Evolutionary conservation across 2,329 filamentous ascomycete species (phyloP).

Genomic region (Daldinia eschscholtzii): DNA sequence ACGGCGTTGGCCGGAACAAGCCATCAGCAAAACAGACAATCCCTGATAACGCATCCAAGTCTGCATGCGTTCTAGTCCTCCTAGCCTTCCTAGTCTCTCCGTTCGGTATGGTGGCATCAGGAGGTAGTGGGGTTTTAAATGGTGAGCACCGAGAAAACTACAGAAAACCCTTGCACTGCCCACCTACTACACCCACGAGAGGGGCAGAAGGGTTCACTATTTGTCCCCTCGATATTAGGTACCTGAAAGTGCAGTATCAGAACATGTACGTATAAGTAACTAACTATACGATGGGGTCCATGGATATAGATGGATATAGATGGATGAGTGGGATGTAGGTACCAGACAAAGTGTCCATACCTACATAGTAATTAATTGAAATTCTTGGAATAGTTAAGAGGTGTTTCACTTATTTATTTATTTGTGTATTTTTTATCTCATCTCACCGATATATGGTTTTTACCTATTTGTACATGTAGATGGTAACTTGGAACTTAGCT

Average conservation of each 20-base stretch:
- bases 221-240: slow-evolving; percentile 37
- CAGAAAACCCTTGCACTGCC: slow-evolving; percentile 42
- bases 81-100: slow-evolving; percentile 37
- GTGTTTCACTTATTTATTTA: slow-evolving; percentile 2
- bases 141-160: slow-evolving; percentile 37
- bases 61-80: slow-evolving; percentile 46
- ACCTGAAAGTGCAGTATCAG: neutral
- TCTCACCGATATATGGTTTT: slow-evolving; percentile 25
- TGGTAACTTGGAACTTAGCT: slow-evolving; percentile 13
- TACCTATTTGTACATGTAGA: slow-evolving; percentile 16
- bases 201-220: slow-evolving; percentile 37
- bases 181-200: slow-evolving; percentile 47
- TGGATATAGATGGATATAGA: too few relatives aligned
- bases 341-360: slow-evolving; percentile 1
- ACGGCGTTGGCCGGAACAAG: slow-evolving; percentile 40
- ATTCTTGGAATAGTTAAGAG: slow-evolving; percentile 9
- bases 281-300: neutral
- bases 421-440: slow-evolving; percentile 1
- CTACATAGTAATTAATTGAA: slow-evolving; percentile 32
- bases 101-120: slow-evolving; percentile 50
- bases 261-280: neutral
- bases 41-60: slow-evolving; percentile 36
- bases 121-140: slow-evolving; percentile 46
- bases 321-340: neutral
- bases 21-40: slow-evolving; percentile 35